phyloP scores from a whole-genome alignment of 2,329 filamentous ascomycete genomes.

The Beauveria sp. region DNA sequence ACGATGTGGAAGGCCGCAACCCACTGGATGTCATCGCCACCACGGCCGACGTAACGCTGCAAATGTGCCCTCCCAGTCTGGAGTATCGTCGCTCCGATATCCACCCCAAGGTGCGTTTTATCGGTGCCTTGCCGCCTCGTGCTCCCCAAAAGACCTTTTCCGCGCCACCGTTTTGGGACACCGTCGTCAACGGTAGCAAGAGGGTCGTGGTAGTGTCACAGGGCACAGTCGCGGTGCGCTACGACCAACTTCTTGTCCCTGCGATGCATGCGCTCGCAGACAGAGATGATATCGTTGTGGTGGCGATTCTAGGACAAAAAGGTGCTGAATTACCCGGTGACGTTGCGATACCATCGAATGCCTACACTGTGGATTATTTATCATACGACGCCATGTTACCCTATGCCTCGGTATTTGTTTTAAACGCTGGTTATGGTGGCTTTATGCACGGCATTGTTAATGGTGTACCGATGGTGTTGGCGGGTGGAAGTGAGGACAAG shows the following conservation, averaged over 20 bases:
- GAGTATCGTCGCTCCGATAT: slow-evolving; percentile 32
- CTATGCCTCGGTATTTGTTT: slow-evolving; percentile 36
- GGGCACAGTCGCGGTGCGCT: slow-evolving; percentile 35
- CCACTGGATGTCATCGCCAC: slow-evolving; percentile 18
- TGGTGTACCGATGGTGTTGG: slow-evolving; percentile 6
- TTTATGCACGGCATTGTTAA: slow-evolving; percentile 8
- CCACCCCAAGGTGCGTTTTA: slow-evolving; percentile 32
- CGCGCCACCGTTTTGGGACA: slow-evolving; percentile 40
- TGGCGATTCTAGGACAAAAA: slow-evolving; percentile 24
- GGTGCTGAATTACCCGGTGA: slow-evolving; percentile 18
- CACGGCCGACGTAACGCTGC: slow-evolving; percentile 26
- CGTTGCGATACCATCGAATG: slow-evolving; percentile 31
- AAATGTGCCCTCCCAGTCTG: slow-evolving; percentile 31
- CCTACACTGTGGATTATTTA: slow-evolving; percentile 38
- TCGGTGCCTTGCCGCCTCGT: slow-evolving; percentile 33
- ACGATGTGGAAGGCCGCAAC: slow-evolving; percentile 24
- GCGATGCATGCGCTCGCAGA: slow-evolving; percentile 34
- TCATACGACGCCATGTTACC: slow-evolving; percentile 40
- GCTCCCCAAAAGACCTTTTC: slow-evolving; percentile 20
- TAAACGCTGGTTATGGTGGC: slow-evolving; percentile 40
- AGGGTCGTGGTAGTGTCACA: slow-evolving; percentile 39
- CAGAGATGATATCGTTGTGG: slow-evolving; percentile 30
- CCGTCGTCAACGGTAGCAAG: slow-evolving; percentile 26
- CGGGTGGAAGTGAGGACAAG: slow-evolving; percentile 2
- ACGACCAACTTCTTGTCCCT: slow-evolving; percentile 36